phyloP scores from a whole-genome alignment of 352 stramenopile genomes.

The Pythium insidiosum region DNA sequence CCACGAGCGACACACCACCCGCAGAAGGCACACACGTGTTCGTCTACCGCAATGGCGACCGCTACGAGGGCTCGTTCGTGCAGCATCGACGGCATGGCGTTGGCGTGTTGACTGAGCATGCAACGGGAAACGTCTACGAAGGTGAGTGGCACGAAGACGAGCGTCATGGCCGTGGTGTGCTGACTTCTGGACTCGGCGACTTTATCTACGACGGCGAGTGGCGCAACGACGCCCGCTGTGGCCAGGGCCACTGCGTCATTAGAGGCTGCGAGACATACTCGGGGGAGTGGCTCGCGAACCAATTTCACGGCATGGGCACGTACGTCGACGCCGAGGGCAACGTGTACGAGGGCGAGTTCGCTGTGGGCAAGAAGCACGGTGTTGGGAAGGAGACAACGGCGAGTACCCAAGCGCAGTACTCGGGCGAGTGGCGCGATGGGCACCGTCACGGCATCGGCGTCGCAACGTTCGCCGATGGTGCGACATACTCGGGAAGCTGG shows the following conservation, averaged over 20 bases:
- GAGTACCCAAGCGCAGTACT: constrained; percentile 35
- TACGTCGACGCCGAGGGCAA: constrained; percentile 77
- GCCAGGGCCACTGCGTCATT: constrained; percentile 73
- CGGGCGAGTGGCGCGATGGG: constrained; percentile 50
- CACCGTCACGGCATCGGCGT: constrained; percentile 50
- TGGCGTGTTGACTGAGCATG: constrained; percentile 50
- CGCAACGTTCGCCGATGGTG: constrained; percentile 39
- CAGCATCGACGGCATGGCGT: constrained; percentile 36
- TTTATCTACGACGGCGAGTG: constrained; percentile 82
- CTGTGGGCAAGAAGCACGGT: constrained; percentile 63
- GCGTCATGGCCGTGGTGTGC: constrained; percentile 50
- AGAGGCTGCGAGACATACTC: constrained; percentile 68
- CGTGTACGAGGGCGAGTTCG: constrained; percentile 82
- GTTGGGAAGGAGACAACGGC: constrained; percentile 38
- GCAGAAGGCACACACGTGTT: constrained; percentile 26
- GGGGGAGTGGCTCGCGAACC: constrained; percentile 57
- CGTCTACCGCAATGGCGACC: constrained; percentile 57
- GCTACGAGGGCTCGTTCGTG: constrained; percentile 65
- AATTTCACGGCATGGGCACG: constrained; percentile 71
- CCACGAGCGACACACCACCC: constrained; percentile 5
- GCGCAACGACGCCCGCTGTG: constrained; percentile 41
- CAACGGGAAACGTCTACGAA: constrained; percentile 62
- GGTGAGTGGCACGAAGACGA: constrained; percentile 53
- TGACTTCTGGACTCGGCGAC: constrained; percentile 64
- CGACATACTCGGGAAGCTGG: constrained; percentile 55